Evolutionary conservation across 345 rosid species (phyloP).

Genomic region (Physaria fendleri): DNA sequence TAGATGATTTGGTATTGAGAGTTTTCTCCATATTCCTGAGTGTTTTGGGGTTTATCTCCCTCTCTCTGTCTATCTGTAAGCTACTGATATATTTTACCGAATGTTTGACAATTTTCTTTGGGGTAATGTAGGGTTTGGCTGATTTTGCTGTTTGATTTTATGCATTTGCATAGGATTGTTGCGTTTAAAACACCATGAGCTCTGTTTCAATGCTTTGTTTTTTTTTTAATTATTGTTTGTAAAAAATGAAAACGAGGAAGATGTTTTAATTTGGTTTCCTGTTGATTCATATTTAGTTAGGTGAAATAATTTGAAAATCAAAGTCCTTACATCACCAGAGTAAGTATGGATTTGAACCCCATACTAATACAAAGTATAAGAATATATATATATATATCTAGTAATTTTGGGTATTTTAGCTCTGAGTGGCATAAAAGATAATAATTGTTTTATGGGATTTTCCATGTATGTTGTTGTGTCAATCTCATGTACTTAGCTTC

Average conservation of each 20-base stretch:
- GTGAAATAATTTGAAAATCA: neutral
- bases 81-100: neutral
- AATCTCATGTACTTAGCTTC: too few species aligned
- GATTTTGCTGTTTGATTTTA: constrained; percentile 12
- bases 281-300: neutral
- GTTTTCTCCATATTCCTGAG: constrained; percentile 8
- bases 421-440: too few species aligned
- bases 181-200: constrained; percentile 23
- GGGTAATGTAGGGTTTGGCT: constrained; percentile 18
- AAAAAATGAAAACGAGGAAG: neutral
- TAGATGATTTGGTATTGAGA: neutral
- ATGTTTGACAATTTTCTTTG: constrained; percentile 3
- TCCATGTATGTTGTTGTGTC: too few species aligned
- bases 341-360: too few species aligned
- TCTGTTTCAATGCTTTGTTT: constrained; percentile 19
- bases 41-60: constrained; percentile 18
- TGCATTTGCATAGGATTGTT: constrained; percentile 17
- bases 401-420: too few species aligned
- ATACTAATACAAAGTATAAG: too few species aligned
- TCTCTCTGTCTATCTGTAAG: constrained; percentile 21
- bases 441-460: too few species aligned
- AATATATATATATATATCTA: too few species aligned
- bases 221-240: too few species aligned
- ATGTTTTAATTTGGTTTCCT: neutral
- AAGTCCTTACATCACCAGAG: neutral